Conservation (phyloP, 805 yeast genomes). For the Pichia heedii region DNA sequence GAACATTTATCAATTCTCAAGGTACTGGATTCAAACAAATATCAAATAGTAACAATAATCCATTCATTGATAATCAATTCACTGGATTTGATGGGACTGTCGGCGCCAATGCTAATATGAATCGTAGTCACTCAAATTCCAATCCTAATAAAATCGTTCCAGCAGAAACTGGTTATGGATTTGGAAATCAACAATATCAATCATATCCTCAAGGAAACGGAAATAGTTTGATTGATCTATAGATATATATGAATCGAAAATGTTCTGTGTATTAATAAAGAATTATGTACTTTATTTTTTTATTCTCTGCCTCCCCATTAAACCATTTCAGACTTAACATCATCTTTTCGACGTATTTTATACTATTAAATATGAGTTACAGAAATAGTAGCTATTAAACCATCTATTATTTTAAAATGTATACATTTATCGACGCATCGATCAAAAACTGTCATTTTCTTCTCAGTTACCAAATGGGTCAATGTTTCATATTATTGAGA, state of each 20-base stretch:
- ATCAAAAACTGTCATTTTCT: no score
- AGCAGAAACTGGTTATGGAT: conserved; percentile 88
- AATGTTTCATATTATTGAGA: no score
- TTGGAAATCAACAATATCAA: conserved; percentile 62
- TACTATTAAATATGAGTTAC: no score
- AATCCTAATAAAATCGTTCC: conserved; percentile 51
- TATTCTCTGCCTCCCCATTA: not conserved
- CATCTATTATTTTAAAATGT: no score
- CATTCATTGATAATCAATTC: conserved; percentile 60
- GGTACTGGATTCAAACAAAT: conserved; percentile 72
- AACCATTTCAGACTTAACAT: no score
- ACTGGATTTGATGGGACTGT: conserved; percentile 39
- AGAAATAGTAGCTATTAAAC: no score
- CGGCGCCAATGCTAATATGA: not conserved
- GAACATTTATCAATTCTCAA: conserved; percentile 74
- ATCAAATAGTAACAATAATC: conserved; percentile 40
- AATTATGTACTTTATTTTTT: no score
- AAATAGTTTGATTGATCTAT: conserved; percentile 27
- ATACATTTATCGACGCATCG: no score
- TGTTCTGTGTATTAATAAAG: no score
- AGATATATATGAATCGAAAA: not conserved
- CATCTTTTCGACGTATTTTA: no score
- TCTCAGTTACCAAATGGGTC: no score
- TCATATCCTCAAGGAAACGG: conserved; percentile 19
- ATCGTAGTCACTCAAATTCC: not conserved